Conservation (phyloP, 1,284 basidiomycete species). For the Bjerkandera adusta region DNA sequence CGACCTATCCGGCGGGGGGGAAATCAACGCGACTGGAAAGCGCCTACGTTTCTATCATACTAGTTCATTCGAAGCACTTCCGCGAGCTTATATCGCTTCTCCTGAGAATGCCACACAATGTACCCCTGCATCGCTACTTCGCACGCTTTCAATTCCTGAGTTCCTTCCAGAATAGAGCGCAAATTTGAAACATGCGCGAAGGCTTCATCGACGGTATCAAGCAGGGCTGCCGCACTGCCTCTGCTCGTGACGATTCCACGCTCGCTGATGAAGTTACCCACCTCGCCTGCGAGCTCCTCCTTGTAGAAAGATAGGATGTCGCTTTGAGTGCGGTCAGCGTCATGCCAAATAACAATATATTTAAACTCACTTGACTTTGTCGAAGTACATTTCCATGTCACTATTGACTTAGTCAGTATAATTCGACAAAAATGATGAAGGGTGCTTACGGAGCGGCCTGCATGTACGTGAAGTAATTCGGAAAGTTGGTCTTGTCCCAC, state of each 20-base stretch:
- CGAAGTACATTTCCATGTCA: constrained; percentile 3
- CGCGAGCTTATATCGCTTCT: constrained; percentile 3
- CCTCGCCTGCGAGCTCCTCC: constrained; percentile 17
- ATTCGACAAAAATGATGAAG: neutral
- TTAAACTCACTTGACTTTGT: constrained; percentile 7
- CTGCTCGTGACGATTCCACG: constrained; percentile 12
- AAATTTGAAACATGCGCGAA: neutral
- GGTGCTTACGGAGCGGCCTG: constrained; percentile 19
- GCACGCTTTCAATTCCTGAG: constrained; percentile 8
- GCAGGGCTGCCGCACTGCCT: neutral
- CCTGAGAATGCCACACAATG: constrained; percentile 3
- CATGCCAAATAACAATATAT: neutral
- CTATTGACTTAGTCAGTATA: constrained; percentile 1
- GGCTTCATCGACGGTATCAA: constrained; percentile 3
- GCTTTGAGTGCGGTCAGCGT: constrained; percentile 1
- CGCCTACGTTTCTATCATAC: no score
- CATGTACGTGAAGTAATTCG: constrained; percentile 13
- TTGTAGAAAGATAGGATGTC: constrained; percentile 21
- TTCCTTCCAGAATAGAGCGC: constrained; percentile 5
- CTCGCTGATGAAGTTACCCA: constrained; percentile 16
- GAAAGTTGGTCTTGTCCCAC: constrained; percentile 18
- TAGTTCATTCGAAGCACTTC: no score
- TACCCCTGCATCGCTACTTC: constrained; percentile 9
- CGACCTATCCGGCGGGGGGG: no score
- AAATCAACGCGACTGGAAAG: no score